phyloP scores from a whole-genome alignment of 306 rosid species.

The Fagus crenata region DNA sequence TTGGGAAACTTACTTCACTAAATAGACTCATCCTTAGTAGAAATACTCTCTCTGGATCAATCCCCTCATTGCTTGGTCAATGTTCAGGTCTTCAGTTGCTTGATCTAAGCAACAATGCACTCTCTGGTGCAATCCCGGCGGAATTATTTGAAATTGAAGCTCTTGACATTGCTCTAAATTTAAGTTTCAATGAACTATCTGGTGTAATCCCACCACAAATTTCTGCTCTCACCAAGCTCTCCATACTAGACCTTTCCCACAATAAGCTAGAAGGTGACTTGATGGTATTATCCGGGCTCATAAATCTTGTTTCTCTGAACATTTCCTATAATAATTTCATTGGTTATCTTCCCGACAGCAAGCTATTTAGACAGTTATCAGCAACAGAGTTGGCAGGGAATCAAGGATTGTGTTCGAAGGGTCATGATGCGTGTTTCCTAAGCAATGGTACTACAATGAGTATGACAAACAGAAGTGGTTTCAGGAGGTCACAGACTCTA shows the following conservation, averaged over 20 bases:
- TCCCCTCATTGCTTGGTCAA: conserved; percentile 63
- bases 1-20: conserved; percentile 62
- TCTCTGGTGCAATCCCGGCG: conserved; percentile 64
- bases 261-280: conserved; percentile 71
- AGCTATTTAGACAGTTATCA: conserved; percentile 66
- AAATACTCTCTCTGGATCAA: conserved; percentile 60
- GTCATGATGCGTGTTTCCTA: conserved; percentile 55
- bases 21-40: conserved; percentile 55
- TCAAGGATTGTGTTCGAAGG: conserved; percentile 65
- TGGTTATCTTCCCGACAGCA: conserved; percentile 74
- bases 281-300: conserved; percentile 55
- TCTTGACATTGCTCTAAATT: conserved; percentile 74
- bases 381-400: conserved; percentile 64
- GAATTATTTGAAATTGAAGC: conserved; percentile 61
- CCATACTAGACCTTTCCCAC: conserved; percentile 73
- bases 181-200: conserved; percentile 67
- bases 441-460: conserved; percentile 41
- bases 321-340: conserved; percentile 76
- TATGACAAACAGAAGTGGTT: conserved; percentile 20
- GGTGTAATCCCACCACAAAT: conserved; percentile 66
- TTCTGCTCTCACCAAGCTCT: conserved; percentile 61
- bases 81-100: conserved; percentile 72
- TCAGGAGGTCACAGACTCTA: conserved; percentile 45
- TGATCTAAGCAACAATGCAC: conserved; percentile 70
- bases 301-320: conserved; percentile 77